Evolutionary conservation across 495 filamentous ascomycete genomes (phyloP), one percentile per base, ranked within the genome.

Genomic region (Ascobolus immersus): DNA sequence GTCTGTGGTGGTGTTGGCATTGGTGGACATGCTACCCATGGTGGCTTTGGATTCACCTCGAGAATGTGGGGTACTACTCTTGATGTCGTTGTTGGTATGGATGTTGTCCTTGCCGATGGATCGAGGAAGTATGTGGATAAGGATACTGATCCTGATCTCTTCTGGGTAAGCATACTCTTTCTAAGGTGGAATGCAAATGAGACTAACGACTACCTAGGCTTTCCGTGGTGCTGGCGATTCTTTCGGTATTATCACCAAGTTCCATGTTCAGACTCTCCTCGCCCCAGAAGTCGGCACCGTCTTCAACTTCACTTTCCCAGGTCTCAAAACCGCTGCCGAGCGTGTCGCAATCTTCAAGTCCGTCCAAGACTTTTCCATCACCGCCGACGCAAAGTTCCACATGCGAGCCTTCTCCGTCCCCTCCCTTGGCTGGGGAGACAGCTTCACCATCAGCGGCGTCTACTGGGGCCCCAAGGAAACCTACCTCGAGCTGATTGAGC

Each of bases 21-120:
- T 14, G 73, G 69, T 15, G 77, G 77, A 4, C 77, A 84, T 47
- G 59, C 64, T 31, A 71, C 70, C 1, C 70, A 78, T 34, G 75
- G 74, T 10, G 75, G 75, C 4, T 66, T 60, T 26, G 75, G 74
- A 0, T 56, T 62, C 17, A 55, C 53, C 5, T 67, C 68, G 5
- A 64, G 73, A 14, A 59, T 63, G 21, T 76, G 63, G 57, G 75
- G 75, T 12, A 46, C 65, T 0, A 56, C 69, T 0, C 49, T 81
- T 28, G 76, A 81, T 41, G 60, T 60, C 21, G 60, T 80, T 29
- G 36, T 65, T 11, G 65, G 43, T 10, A 45, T 64, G 12, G 60
- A 70, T 21, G 67, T 76, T 1, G 69, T 79, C n/a, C 58, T 71
- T 5, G 68, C 69, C 1, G 59, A 71, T 39, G 65, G 65, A 9